Percentiles rank a stretch among this genome's conserved stretches.
Conservation (phyloP, 2,329 filamentous ascomycete species). For the Microdochium trichocladiopsis region DNA sequence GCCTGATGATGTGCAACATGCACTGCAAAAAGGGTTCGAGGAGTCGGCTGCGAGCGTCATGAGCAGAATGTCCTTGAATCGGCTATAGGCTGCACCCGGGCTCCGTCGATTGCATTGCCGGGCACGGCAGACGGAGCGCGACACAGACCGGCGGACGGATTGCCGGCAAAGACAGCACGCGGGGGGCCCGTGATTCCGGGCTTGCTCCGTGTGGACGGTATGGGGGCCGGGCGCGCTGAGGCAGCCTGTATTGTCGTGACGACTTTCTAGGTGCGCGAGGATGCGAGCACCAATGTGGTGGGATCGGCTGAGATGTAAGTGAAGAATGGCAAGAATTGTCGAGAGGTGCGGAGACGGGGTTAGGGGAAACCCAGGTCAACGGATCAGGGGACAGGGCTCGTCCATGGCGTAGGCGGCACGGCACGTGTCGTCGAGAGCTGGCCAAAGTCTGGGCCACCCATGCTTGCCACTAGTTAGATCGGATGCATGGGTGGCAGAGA, state of each 20-base stretch:
- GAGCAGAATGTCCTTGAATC: background rate
- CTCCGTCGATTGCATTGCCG: background rate
- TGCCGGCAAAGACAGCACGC: background rate
- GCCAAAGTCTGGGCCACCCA: no score
- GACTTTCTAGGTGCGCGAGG: background rate
- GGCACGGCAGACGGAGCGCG: background rate
- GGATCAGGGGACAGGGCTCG: background rate
- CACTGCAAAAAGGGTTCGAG: no score
- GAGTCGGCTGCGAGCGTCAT: no score
- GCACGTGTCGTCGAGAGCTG: no score
- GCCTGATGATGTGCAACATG: no score
- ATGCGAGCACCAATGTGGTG: constrained; percentile 2
- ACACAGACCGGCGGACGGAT: background rate
- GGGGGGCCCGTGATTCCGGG: background rate
- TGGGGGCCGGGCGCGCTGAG: background rate
- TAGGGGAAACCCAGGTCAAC: background rate
- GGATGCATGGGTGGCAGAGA: no score
- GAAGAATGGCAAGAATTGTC: constrained; percentile 10
- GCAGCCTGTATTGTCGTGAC: background rate
- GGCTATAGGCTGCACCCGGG: background rate
- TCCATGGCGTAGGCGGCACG: background rate
- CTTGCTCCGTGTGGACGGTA: background rate
- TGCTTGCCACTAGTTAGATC: no score
- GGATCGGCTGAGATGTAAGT: constrained; percentile 1
- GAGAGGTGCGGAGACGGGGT: constrained; percentile 3